Evolutionary conservation across 306 rosid genomes (phyloP).

Genomic region (Dicorynia guianensis): DNA sequence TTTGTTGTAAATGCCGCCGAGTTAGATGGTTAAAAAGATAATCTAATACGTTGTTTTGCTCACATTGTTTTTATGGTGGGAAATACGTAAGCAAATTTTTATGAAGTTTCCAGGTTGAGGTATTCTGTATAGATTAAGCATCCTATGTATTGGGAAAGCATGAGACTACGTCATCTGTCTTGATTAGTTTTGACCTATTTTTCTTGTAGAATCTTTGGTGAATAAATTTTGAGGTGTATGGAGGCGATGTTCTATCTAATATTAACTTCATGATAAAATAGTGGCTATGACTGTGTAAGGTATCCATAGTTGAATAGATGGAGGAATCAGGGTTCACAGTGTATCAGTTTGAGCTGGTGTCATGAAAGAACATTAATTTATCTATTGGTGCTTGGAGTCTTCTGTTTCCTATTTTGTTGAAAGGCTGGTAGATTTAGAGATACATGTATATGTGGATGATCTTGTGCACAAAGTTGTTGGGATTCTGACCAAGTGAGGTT

Average conservation of each 20-base stretch:
- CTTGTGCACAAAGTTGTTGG: neutral
- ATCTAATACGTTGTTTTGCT: neutral
- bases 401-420: neutral
- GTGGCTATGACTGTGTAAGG: neutral
- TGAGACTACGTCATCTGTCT: neutral
- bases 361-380: neutral
- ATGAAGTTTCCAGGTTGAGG: neutral
- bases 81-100: neutral
- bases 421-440: neutral
- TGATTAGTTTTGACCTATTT: neutral
- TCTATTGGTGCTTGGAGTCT: neutral
- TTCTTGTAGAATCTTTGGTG: neutral
- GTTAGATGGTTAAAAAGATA: conserved; percentile 6
- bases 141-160: neutral
- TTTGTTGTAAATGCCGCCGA: neutral
- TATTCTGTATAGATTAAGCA: neutral
- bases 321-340: neutral
- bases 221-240: neutral
- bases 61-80: too few species aligned
- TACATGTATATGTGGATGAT: neutral
- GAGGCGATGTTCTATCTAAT: neutral
- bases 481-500: neutral
- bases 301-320: neutral
- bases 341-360: neutral
- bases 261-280: neutral